Evolutionary conservation across 1,284 basidiomycete species (phyloP).

Genomic region (Heliocybe sulcata): DNA sequence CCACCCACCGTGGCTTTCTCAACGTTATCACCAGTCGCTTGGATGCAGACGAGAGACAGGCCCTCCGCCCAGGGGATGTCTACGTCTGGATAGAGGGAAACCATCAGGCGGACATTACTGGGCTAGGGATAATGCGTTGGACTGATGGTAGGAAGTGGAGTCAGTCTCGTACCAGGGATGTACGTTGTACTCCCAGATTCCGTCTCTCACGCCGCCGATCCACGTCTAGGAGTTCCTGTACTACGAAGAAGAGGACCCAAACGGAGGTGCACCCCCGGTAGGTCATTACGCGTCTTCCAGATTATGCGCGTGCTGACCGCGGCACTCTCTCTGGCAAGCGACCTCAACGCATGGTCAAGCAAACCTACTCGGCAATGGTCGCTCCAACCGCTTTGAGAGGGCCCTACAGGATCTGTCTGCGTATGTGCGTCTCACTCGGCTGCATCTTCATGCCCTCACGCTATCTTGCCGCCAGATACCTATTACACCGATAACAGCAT

Average conservation of each 20-base stretch:
- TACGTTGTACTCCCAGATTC: conserved; percentile 17
- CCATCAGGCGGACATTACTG: conserved; percentile 27
- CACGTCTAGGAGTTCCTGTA: conserved; percentile 27
- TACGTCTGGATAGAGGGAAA: conserved; percentile 41
- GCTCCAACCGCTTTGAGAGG: conserved; percentile 48
- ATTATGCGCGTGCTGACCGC: not conserved
- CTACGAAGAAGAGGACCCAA: conserved; percentile 28
- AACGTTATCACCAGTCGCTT: conserved; percentile 33
- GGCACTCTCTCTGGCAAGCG: not conserved
- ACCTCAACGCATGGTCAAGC: conserved; percentile 54
- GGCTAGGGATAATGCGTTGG: conserved; percentile 67
- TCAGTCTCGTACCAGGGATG: conserved; percentile 68
- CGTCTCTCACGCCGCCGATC: conserved; percentile 11
- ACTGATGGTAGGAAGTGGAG: conserved; percentile 55
- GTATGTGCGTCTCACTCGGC: conserved; percentile 30
- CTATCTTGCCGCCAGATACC: conserved; percentile 21
- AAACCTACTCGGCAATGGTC: conserved; percentile 67
- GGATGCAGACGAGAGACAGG: conserved; percentile 33
- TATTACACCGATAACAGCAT: conserved; percentile 38
- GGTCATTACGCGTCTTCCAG: not conserved
- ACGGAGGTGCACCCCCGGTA: not conserved
- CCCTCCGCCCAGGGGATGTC: conserved; percentile 33
- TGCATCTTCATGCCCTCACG: not conserved
- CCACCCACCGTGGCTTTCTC: conserved; percentile 26
- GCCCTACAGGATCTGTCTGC: conserved; percentile 72